These are phyloP conservation scores for Smallanthus sonchifolius DNA, from an alignment of 129 eudicot species.

Conservation along the genomic window DNA sequence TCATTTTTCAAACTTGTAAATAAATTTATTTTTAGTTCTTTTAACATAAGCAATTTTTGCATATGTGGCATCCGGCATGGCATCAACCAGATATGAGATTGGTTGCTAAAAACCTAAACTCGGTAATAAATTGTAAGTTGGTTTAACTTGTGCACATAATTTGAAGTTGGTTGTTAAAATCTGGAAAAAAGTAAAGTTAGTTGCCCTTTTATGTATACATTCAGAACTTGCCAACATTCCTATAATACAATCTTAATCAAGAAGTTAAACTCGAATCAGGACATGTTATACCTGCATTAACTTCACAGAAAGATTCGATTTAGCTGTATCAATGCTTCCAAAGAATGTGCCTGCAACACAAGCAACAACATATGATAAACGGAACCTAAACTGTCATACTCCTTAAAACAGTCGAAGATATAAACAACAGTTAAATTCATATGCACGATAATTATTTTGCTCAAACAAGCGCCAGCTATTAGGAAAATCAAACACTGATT, in stretches of 20 bases:
- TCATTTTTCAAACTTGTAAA: too few relatives aligned
- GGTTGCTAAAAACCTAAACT: neutral
- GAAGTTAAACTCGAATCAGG: constrained; percentile 8
- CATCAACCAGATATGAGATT: neutral
- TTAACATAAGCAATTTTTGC: too few relatives aligned
- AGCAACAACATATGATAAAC: constrained; percentile 19
- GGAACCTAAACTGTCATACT: neutral
- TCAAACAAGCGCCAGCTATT: constrained; percentile 6
- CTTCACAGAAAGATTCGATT: constrained; percentile 56
- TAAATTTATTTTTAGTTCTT: neutral
- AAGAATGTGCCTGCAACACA: constrained; percentile 67
- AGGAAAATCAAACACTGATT: neutral
- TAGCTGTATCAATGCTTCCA: constrained; percentile 67
- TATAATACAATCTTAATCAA: neutral
- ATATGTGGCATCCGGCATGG: neutral
- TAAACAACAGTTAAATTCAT: neutral
- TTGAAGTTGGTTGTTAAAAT: neutral
- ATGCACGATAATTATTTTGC: neutral
- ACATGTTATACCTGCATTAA: constrained; percentile 72
- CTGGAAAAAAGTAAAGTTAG: neutral
- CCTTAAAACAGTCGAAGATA: neutral
- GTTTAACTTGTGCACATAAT: neutral
- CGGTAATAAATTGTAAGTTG: neutral
- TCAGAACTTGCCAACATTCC: neutral
- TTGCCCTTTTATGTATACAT: neutral